phyloP scores from a whole-genome alignment of 75 land plant species.

The Picea glauca region DNA sequence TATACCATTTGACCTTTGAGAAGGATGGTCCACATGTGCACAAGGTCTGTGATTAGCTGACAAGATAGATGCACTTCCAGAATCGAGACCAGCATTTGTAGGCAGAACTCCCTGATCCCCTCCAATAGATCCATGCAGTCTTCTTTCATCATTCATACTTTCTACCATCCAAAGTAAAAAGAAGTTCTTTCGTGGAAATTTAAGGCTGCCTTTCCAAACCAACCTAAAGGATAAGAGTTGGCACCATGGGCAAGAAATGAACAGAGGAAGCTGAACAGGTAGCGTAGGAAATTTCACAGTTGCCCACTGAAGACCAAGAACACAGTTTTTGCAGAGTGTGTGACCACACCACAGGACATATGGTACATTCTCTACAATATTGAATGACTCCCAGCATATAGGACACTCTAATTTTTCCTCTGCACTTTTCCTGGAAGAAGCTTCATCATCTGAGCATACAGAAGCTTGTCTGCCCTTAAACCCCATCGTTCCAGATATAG shows the following conservation, averaged over 20 bases:
- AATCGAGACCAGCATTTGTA: background rate
- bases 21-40: conserved; percentile 4
- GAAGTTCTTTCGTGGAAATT: conserved; percentile 90
- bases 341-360: conserved; percentile 99
- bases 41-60: background rate
- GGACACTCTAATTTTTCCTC: conserved; percentile 96
- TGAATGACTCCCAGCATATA: conserved; percentile 92
- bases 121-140: conserved; percentile 2
- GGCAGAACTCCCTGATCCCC: conserved; percentile 15
- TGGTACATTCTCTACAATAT: conserved; percentile 82
- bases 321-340: conserved; percentile 89
- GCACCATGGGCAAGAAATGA: conserved; percentile 98
- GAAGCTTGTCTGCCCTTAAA: conserved; percentile 17
- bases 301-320: conserved; percentile 87
- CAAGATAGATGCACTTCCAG: conserved; percentile 1
- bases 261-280: conserved; percentile 85
- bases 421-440: conserved; percentile 38
- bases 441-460: conserved; percentile 68
- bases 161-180: conserved; percentile 96
- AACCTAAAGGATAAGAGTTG: conserved; percentile 78
- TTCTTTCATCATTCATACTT: conserved; percentile 64
- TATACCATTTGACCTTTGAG: conserved; percentile 1
- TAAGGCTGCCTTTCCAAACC: conserved; percentile 78
- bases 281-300: conserved; percentile 62
- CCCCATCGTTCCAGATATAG: conserved; percentile 38